Base-by-base conservation (phyloP, 148 eudicot genomes). In the Euryodendron excelsum region DNA sequence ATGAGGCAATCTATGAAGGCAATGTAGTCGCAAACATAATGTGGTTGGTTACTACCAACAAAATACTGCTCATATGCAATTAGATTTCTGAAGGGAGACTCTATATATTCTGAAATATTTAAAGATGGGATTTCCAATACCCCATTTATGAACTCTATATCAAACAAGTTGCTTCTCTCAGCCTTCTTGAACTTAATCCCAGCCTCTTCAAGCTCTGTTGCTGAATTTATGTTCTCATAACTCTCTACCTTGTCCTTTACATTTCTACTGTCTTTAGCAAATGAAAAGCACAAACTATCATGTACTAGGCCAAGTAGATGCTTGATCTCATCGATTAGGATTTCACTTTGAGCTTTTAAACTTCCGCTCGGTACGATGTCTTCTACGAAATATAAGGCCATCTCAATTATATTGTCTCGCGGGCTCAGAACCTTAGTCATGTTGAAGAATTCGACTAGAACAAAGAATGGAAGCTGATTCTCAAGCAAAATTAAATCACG, bases 401-500 rank as follows among this genome's bases (percentile, higher is more conserved):
- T 10, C 11, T 0, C 0, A 23, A 58, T 12, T 11, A 37, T 13
- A 13, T 66, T 23, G 4, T 52, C 66, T 4, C 55, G 20, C 0
- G 52, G 39, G 11, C 69, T 21, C 11, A 23, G 55, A 27, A 31
- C 47, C 12, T 48, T 37, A 1, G 75, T 52, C 45, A 66, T 30
- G 50, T 5, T 37, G 47, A 82, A 78, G 25, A 78, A 30, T 13
- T 59, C 37, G 47, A 52, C 31, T 4, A 82, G 74, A 36, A 77
- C 53, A 3, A 68, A 45, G 7, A 78, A 69, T 1, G 73, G 82
- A 14, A 77, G 66, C 41, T 79, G 82, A 55, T 82, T 79, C 53
- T 83, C 82, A 13, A 83, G 65, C 31, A 73, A 18, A 21, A 83
- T 23, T 21, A 83, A 30, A 44, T 83, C 85, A 20, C 69, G 64